Evolutionary conservation across 768 basidiomycete genomes (phyloP).

Genomic region (Tylopilus rubrobrunneus): DNA sequence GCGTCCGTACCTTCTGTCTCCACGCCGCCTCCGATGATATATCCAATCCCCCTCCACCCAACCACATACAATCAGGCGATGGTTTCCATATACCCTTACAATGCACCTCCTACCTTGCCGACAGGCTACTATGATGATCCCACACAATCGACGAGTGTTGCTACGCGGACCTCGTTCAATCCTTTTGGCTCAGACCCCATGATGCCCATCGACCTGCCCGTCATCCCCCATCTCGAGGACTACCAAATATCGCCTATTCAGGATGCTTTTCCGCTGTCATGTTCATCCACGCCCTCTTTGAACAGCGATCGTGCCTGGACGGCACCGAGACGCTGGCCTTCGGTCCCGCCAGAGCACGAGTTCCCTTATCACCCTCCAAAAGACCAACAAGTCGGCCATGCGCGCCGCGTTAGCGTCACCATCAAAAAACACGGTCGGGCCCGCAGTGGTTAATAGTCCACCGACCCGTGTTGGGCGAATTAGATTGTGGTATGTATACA

Average conservation of each 20-base stretch:
- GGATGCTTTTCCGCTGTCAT: background rate
- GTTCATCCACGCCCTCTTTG: background rate
- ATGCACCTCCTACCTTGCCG: constrained; percentile 6
- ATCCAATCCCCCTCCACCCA: constrained; percentile 5
- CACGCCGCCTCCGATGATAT: constrained; percentile 3
- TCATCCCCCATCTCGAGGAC: constrained; percentile 7
- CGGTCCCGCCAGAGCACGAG: constrained; percentile 10
- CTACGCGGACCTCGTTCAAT: constrained; percentile 12
- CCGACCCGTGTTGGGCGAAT: too few relatives aligned
- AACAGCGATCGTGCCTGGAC: background rate
- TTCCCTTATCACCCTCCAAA: constrained; percentile 34
- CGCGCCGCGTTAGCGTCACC: constrained; percentile 37
- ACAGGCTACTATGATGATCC: constrained; percentile 1
- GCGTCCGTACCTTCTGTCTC: background rate
- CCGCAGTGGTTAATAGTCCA: constrained; percentile 10
- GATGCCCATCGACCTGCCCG: constrained; percentile 9
- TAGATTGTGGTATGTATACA: background rate
- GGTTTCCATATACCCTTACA: constrained; percentile 7
- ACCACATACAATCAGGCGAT: constrained; percentile 4
- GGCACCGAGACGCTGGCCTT: background rate
- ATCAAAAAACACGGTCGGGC: constrained; percentile 26
- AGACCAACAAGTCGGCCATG: constrained; percentile 34
- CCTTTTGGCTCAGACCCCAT: constrained; percentile 20
- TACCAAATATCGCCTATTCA: constrained; percentile 1
- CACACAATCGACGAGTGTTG: background rate